Conservation (phyloP, 2,329 filamentous ascomycete genomes). For the Alternaria longipes region DNA sequence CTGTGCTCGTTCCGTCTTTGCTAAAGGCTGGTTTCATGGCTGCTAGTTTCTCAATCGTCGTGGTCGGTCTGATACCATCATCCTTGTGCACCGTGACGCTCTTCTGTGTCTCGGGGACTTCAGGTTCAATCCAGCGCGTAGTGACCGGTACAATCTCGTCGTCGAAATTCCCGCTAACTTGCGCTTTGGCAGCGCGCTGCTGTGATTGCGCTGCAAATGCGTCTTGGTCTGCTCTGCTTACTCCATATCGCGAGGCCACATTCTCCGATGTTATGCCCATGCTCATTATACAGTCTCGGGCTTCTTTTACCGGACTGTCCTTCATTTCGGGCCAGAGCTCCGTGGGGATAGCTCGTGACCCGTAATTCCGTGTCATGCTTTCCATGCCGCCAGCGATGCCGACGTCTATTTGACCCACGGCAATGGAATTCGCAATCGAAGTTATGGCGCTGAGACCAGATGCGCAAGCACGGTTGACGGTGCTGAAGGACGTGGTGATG, state of each 20-base stretch:
- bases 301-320: constrained; percentile 71
- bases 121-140: constrained; percentile 74
- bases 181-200: constrained; percentile 74
- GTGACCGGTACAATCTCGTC: constrained; percentile 81
- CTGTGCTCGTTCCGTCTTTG: constrained; percentile 77
- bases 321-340: constrained; percentile 79
- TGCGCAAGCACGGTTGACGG: constrained; percentile 87
- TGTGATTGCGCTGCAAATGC: constrained; percentile 81
- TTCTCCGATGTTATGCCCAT: constrained; percentile 95
- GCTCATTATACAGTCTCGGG: constrained; percentile 87
- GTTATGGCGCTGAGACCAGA: constrained; percentile 82
- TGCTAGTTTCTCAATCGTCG: constrained; percentile 74
- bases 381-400: constrained; percentile 93
- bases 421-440: constrained; percentile 76
- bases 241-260: constrained; percentile 78
- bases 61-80: constrained; percentile 79
- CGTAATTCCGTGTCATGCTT: constrained; percentile 95
- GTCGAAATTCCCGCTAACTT: constrained; percentile 74
- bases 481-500: constrained; percentile 78
- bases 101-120: constrained; percentile 49
- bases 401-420: constrained; percentile 73
- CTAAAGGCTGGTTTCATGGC: constrained; percentile 88
- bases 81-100: constrained; percentile 73
- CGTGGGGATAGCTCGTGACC: constrained; percentile 80
- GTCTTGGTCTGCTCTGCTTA: constrained; percentile 81